Conservation (phyloP, 2,329 filamentous ascomycete genomes). For the Sporothrix brunneoviolacea region DNA sequence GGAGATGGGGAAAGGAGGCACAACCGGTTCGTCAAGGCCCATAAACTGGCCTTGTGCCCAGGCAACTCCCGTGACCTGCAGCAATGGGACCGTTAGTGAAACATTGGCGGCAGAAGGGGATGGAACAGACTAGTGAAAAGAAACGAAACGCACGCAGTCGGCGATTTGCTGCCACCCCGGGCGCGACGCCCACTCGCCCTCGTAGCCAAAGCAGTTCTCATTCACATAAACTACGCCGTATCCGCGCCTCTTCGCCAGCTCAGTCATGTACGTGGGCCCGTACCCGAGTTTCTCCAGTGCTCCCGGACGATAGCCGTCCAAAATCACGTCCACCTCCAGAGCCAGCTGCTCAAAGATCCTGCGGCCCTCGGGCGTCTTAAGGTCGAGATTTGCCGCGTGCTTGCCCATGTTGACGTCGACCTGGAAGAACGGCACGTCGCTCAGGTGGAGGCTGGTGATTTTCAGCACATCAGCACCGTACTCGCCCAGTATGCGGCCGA, state of each 20-base stretch:
- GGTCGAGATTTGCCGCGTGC: slow-evolving; percentile 39
- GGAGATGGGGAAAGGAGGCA: slow-evolving; percentile 58
- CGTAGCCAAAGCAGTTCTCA: slow-evolving; percentile 52
- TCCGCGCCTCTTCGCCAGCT: slow-evolving; percentile 32
- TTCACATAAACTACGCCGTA: slow-evolving; percentile 41
- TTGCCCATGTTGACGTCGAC: slow-evolving; percentile 41
- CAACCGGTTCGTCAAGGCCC: slow-evolving; percentile 55
- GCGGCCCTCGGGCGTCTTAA: slow-evolving; percentile 42
- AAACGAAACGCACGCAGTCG: slow-evolving; percentile 36
- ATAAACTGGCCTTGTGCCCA: slow-evolving; percentile 59
- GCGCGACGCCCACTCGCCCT: slow-evolving; percentile 39
- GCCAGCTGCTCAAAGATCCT: slow-evolving; percentile 40
- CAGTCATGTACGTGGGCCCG: slow-evolving; percentile 33
- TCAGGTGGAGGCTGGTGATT: slow-evolving; percentile 35
- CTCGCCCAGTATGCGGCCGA: slow-evolving; percentile 36
- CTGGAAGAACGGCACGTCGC: slow-evolving; percentile 35
- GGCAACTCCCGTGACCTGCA: slow-evolving; percentile 41
- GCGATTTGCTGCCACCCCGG: slow-evolving; percentile 48
- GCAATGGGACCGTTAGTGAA: not conserved
- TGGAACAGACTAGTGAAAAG: not conserved
- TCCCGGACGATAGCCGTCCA: slow-evolving; percentile 45
- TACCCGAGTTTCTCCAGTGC: slow-evolving; percentile 36
- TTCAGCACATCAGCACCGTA: slow-evolving; percentile 41
- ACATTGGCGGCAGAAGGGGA: not conserved
- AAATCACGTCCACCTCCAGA: slow-evolving; percentile 43